Percentiles rank a stretch among this genome's conserved stretches.
Evolutionary conservation across 2,329 filamentous ascomycete species (phyloP).

Genomic region (Aspergillus neotritici): DNA sequence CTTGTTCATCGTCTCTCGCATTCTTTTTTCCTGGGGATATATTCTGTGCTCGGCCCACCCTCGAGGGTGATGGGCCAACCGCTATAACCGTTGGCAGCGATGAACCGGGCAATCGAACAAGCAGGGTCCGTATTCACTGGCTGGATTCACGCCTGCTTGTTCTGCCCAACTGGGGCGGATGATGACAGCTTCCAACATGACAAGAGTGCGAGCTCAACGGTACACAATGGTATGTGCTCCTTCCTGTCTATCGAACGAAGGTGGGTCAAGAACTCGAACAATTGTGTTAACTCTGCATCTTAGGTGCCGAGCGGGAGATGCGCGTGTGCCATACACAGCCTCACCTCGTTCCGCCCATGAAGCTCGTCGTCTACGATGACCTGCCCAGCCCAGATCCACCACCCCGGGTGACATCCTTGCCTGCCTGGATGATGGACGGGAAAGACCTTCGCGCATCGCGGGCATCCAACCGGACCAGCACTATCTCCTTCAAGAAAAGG

Average conservation of each 20-base stretch:
- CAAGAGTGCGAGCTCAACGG: slow-evolving; percentile 19
- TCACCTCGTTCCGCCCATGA: slow-evolving; percentile 43
- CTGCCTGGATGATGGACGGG: slow-evolving; percentile 37
- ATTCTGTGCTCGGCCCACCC: slow-evolving; percentile 9
- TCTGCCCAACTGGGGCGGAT: slow-evolving; percentile 25
- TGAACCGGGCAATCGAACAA: slow-evolving; percentile 33
- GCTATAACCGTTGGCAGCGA: slow-evolving; percentile 30
- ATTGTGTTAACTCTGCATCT: neutral
- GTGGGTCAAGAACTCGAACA: no score
- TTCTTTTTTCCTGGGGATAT: neutral
- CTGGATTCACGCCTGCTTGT: slow-evolving; percentile 38
- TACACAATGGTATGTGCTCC: slow-evolving; percentile 15
- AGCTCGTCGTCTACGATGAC: slow-evolving; percentile 38
- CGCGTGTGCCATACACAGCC: slow-evolving; percentile 43
- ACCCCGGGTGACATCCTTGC: slow-evolving; percentile 31
- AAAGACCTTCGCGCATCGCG: slow-evolving; percentile 30
- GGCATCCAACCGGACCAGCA: slow-evolving; percentile 38
- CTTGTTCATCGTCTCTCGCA: neutral
- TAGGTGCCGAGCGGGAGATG: slow-evolving; percentile 41
- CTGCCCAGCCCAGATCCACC: slow-evolving; percentile 30
- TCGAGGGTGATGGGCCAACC: slow-evolving; percentile 25
- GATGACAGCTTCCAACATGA: slow-evolving; percentile 21
- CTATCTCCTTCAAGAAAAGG: slow-evolving; percentile 31
- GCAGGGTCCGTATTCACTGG: slow-evolving; percentile 36
- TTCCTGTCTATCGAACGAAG: neutral